Conservation (phyloP, 371 early-diverging fungal species). For the Batkoa obscura region DNA sequence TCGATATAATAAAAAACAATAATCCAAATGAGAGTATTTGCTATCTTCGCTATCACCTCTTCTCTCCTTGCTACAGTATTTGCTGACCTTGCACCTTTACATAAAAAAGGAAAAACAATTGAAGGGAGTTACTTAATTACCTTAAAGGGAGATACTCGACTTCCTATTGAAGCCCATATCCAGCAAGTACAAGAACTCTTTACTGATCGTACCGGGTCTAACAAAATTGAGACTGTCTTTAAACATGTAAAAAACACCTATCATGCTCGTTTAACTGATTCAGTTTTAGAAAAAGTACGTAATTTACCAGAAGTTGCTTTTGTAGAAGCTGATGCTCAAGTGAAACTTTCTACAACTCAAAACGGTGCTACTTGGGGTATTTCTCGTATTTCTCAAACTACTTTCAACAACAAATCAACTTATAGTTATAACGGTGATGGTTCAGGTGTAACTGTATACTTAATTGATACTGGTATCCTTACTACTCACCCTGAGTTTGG, state of each 20-base stretch:
- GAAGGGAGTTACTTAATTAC: too few relatives aligned
- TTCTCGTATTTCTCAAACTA: constrained; percentile 21
- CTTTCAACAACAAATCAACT: constrained; percentile 8
- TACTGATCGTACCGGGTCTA: not conserved
- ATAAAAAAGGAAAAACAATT: too few relatives aligned
- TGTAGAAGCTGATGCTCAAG: not conserved
- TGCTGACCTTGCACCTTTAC: too few relatives aligned
- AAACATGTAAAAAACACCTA: not conserved
- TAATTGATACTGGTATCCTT: constrained; percentile 56
- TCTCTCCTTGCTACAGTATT: too few relatives aligned
- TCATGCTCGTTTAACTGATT: not conserved
- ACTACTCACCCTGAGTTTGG: constrained; percentile 54
- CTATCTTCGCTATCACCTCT: too few relatives aligned
- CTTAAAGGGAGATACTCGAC: not conserved
- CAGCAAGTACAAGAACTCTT: not conserved
- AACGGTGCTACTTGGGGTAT: constrained; percentile 23
- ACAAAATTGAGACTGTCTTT: not conserved
- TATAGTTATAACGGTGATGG: constrained; percentile 33
- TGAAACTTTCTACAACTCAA: not conserved
- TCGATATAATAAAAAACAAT: too few relatives aligned
- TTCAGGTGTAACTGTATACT: constrained; percentile 35
- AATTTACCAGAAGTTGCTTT: not conserved
- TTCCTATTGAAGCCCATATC: not conserved
- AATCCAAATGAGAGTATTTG: too few relatives aligned
- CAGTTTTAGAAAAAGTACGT: not conserved